Percentiles rank a stretch among this genome's conserved stretches.
phyloP scores from a whole-genome alignment of 1,284 basidiomycete genomes.

The Fomitopsis pinicola region DNA sequence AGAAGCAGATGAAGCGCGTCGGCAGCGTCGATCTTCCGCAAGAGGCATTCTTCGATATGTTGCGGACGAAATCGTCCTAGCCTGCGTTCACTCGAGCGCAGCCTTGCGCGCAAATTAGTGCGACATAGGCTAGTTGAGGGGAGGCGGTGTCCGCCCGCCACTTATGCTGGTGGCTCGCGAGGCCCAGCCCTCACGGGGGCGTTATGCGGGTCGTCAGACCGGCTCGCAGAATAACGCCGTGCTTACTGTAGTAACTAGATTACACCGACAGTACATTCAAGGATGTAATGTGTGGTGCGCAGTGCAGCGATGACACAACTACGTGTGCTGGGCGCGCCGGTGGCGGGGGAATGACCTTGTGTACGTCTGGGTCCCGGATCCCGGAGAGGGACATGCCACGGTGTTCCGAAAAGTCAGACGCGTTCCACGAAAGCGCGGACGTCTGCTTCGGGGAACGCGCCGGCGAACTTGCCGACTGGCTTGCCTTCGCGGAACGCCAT shows the following conservation, averaged over 20 bases:
- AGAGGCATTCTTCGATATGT: constrained; percentile 86
- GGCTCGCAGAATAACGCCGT: neutral
- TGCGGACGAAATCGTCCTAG: constrained; percentile 46
- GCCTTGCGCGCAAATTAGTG: neutral
- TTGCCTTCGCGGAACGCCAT: constrained; percentile 64
- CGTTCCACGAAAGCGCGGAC: constrained; percentile 47
- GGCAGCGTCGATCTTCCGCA: constrained; percentile 89
- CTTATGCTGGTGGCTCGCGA: neutral
- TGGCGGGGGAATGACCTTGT: no score
- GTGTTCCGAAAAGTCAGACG: constrained; percentile 23
- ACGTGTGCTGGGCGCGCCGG: no score
- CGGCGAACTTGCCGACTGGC: constrained; percentile 52
- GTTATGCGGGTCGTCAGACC: neutral
- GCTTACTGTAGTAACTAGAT: neutral
- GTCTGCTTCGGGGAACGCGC: constrained; percentile 47
- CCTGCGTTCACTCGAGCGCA: neutral
- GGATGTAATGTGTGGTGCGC: neutral
- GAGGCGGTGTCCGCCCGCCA: neutral
- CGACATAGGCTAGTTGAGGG: neutral
- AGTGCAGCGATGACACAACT: neutral
- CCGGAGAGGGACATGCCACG: no score
- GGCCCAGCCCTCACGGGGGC: neutral
- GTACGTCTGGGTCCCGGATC: no score
- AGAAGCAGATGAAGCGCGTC: constrained; percentile 80
- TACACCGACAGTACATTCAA: neutral